Base-by-base conservation (phyloP, 2,329 filamentous ascomycete species). In the Ophiostoma ips region DNA sequence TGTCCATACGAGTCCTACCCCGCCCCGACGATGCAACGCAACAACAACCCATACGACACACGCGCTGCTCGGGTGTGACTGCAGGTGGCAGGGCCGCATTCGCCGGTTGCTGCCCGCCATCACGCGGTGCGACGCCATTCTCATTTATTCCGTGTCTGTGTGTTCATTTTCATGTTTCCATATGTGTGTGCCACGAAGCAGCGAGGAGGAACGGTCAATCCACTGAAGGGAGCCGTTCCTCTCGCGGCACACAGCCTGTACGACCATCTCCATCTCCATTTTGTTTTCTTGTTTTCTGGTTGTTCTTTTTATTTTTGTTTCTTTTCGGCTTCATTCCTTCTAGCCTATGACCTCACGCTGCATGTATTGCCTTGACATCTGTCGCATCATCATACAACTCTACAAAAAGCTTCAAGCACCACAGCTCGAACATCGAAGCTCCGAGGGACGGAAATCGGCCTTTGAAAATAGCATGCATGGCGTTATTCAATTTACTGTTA, bases 211-310 rank as follows among this genome's bases (percentile, higher is more conserved):
- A 13, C 33, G 30, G 15, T 18, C 18, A 44, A 48, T 18, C 50
- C 18, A 40, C 33, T 45, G 50, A 45, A 40, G 21, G 21, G n/a
- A 19, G n/a, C 43, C 18, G 12, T 21, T 16, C 2, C 33, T 24
- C 24, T 30, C 13, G 40, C 38, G 16, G 24, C 38, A 49, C 35
- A 43, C 46, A 47, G 41, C 46, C 34, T 52, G 50, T 52, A 52
- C 34, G 50, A 52, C 51, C 51, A 52, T 52, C 51, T 52, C 51
- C 51, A 48, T 53, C 43, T 51, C 13, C 5, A 30, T 48, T 15
- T 10, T 37, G 13, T 34, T 28, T 18, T 35, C 19, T 3, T 44
- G 30, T 16, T 10, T 2, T 30, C 8, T 37, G n/a, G n/a, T n/a
- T n/a, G n/a, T n/a, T 28, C 4, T 24, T 48, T 13, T 15, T 36